Conservation (phyloP, 2,329 filamentous ascomycete species). For the Byssothecium circinans region DNA sequence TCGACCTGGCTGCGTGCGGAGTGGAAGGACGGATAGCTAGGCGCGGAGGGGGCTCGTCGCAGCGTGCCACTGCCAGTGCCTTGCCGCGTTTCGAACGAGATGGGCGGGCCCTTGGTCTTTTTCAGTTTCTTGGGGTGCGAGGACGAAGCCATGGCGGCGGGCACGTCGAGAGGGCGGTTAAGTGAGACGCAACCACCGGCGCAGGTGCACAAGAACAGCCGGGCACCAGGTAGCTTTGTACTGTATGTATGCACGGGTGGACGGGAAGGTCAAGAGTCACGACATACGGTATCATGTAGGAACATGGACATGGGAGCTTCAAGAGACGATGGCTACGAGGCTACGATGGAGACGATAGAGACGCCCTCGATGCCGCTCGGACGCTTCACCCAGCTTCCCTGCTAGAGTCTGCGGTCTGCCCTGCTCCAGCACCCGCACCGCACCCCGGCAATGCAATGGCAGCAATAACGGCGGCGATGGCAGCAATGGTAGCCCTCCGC, state of each 20-base stretch:
- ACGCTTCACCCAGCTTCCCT: not conserved
- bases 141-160: not conserved
- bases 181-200: not conserved
- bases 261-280: not conserved
- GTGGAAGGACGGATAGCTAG: slow-evolving; percentile 28
- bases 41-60: slow-evolving; percentile 26
- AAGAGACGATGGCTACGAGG: not conserved
- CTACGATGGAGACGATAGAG: too few relatives aligned
- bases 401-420: too few relatives aligned
- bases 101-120: slow-evolving; percentile 22
- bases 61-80: slow-evolving; percentile 12
- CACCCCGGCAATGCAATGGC: too few relatives aligned
- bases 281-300: not conserved
- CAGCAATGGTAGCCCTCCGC: too few relatives aligned
- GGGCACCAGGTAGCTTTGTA: too few relatives aligned
- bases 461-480: too few relatives aligned
- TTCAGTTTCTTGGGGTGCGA: slow-evolving; percentile 5
- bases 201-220: not conserved
- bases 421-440: too few relatives aligned
- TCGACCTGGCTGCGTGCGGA: not conserved
- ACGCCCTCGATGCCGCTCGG: not conserved
- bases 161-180: not conserved
- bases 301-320: not conserved
- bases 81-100: slow-evolving; percentile 19
- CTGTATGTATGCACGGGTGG: not conserved